Base-by-base conservation (phyloP, 129 eudicot genomes). In the Flaveria linearis region DNA sequence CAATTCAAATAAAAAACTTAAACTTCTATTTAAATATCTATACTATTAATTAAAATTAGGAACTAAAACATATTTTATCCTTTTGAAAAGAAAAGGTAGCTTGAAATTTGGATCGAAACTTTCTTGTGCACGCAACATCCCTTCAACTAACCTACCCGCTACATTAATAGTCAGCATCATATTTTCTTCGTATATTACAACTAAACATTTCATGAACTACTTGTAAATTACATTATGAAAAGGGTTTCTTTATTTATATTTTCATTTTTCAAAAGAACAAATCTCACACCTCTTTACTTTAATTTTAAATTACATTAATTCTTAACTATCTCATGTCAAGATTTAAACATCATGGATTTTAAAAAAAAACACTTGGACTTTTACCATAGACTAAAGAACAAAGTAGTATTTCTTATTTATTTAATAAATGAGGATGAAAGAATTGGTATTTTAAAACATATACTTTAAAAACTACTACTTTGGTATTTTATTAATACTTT, bases 21-120 rank as follows among this genome's bases (percentile, higher is more conserved):
- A 14, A 51, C 5, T 36, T 36, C 6, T 16, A 13, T 51, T 51
- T 15, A 15, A 15, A 51, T 51, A 51, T 15, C n/a, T 15, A 28
- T 28, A 51, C n/a, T 14, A 51, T 3, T 51, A 33, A 33, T 7
- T 43, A 43, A 43, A 9, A 9, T 45, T 45, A 45, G 11, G 8
- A 55, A 55, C 11, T 55, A 1, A 55, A 7, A 18, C 9, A n/a
- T 55, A n/a, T 17, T 6, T 53, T 17, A n/a, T 7, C 62, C 9
- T 16, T 8, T 55, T 17, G 22, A 18, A 55, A 55, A 18, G 62
- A 18, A 55, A 55, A 55, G 62, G 26, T 55, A 18, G 25, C 12
- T 55, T 55, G 62, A 55, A 55, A 22, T 55, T 55, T 55, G 62
- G 62, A 55, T 55, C 62, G 25, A 55, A 55, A 18, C 17, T 55